A percentile compares a stretch with the other conserved stretches of the same genome.
phyloP scores from a whole-genome alignment of 2,329 filamentous ascomycete genomes.

The Aspergillus aculeatinus region DNA sequence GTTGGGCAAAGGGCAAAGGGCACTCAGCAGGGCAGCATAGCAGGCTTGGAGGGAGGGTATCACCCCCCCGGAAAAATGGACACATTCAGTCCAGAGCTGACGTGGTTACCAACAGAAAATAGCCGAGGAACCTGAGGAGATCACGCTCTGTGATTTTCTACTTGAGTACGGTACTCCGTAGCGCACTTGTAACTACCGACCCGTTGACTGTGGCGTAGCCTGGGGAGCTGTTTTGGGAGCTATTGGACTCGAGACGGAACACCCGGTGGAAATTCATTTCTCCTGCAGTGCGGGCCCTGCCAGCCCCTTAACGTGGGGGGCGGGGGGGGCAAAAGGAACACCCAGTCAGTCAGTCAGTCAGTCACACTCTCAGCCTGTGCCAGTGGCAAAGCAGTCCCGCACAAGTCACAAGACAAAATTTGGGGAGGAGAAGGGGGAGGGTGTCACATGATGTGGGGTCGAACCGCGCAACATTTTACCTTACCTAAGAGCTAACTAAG shows the following conservation, averaged over 20 bases:
- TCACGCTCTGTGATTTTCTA: no score
- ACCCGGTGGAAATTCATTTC: neutral
- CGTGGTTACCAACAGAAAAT: conserved; percentile 6
- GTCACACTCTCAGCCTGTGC: neutral
- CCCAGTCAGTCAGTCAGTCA: neutral
- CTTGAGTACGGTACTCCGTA: neutral
- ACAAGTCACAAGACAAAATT: conserved; percentile 23
- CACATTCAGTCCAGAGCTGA: neutral
- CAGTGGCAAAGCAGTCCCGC: conserved; percentile 7
- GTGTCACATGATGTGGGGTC: conserved; percentile 25
- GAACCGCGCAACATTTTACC: conserved; percentile 14
- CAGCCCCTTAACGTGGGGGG: conserved; percentile 2
- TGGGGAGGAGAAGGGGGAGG: neutral
- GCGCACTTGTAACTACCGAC: neutral
- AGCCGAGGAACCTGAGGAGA: conserved; percentile 13
- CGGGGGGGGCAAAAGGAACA: neutral
- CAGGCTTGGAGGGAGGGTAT: neutral
- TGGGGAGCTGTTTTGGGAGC: neutral
- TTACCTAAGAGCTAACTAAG: neutral
- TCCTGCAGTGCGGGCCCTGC: neutral
- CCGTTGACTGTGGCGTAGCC: conserved; percentile 2
- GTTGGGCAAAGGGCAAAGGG: no score
- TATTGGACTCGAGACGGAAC: neutral
- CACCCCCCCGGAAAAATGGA: neutral
- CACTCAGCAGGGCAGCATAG: neutral